Evolutionary conservation across 176 grass and related monocot genomes (phyloP), one percentile per base, ranked within the genome.

Genomic region (Oryza meyeriana): DNA sequence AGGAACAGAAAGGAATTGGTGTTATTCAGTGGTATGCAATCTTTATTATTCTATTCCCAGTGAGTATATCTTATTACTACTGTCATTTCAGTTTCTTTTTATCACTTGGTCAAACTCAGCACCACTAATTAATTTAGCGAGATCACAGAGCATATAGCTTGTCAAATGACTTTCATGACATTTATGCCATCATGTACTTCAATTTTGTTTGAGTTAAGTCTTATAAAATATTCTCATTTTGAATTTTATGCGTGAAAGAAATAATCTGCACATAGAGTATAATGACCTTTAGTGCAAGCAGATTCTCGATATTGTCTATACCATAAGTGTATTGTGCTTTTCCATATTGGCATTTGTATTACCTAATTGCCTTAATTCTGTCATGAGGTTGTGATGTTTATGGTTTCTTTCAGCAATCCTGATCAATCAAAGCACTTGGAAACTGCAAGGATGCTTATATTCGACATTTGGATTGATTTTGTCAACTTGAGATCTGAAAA

Each of bases 371-470:
- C 32, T 73, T n/a, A n/a, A n/a, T n/a, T 30, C 12, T 71, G 76
- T 27, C 4, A 61, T 32, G 30, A 13, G 39, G 41, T 34, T 35
- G 69, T 76, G 25, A 71, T 61, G 40, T 62, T 34, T 63, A 64
- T 52, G 62, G 47, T 84, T 81, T 69, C 74, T 85, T 89, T 32
- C 83, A 98, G 96, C 87, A 98, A 98, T 63, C 96, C 96, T 55
- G 96, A 98, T 90, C 96, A 98, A 82, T 98, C 96, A 31, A 98
- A 98, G 78, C 96, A 98, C 69, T 81, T 98, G 86, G 95, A 98
- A 92, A 98, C 95, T 11, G 92, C 95, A 77, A 93, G 79, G 71
- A 94, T 94, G 95, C 88, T 84, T 69, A 94, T 98, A 79, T 82
- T 80, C 10, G 82, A 82, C 75, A 93, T 61, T 8, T 98, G 95